Evolutionary conservation across 2,329 filamentous ascomycete genomes (phyloP).

Genomic region (Epichloe hybrida): DNA sequence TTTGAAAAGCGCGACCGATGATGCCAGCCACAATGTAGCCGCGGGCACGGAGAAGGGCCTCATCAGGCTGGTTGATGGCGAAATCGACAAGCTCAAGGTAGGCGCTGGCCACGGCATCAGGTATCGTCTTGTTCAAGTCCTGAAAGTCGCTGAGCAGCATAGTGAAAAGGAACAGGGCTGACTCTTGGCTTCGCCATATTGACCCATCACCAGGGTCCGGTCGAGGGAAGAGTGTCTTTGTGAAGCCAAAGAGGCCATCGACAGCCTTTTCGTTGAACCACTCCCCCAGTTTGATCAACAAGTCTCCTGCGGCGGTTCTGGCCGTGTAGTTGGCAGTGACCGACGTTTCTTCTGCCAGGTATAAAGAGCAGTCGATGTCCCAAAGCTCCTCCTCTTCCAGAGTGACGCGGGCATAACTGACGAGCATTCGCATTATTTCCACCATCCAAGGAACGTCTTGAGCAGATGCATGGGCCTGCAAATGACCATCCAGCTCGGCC

Average conservation of each 20-base stretch:
- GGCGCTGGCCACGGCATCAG: conserved; percentile 52
- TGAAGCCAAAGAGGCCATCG: conserved; percentile 66
- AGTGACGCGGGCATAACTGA: conserved; percentile 79
- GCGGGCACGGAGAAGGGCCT: conserved; percentile 70
- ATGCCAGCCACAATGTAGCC: conserved; percentile 78
- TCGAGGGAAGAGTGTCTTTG: conserved; percentile 54
- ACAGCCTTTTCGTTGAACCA: conserved; percentile 68
- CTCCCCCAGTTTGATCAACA: conserved; percentile 89
- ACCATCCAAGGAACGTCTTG: conserved; percentile 66
- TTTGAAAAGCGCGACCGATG: conserved; percentile 55
- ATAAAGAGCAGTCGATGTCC: conserved; percentile 94
- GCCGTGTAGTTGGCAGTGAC: conserved; percentile 94
- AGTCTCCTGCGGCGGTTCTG: conserved; percentile 79
- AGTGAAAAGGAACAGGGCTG: conserved; percentile 73
- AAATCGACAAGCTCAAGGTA: conserved; percentile 73
- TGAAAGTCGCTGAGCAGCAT: conserved; percentile 72
- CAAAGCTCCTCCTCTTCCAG: conserved; percentile 88
- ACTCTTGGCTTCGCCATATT: conserved; percentile 56
- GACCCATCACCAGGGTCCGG: conserved; percentile 21
- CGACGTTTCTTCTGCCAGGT: conserved; percentile 86
- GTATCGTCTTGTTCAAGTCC: conserved; percentile 61
- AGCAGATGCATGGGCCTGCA: conserved; percentile 46
- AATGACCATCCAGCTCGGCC: conserved; percentile 71
- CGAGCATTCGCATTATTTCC: conserved; percentile 74
- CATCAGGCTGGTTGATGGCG: conserved; percentile 53